phyloP scores from a whole-genome alignment of 176 grass and related monocot species.

The Cymbopogon citratus region DNA sequence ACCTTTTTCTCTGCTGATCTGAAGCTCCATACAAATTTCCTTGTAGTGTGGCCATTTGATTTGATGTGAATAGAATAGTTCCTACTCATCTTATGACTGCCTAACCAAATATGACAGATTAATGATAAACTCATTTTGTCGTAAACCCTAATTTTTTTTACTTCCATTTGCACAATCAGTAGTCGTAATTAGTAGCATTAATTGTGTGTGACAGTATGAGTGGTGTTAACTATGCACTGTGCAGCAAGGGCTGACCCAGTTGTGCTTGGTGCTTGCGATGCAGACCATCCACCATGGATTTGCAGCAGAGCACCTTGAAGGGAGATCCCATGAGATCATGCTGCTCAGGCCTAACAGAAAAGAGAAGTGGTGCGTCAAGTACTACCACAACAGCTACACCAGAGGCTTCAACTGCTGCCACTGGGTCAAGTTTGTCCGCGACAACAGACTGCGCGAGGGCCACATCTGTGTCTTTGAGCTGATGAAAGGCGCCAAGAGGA shows the following conservation, averaged over 20 bases:
- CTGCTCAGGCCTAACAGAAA: conserved; percentile 20
- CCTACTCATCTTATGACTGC: neutral
- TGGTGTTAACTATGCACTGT: neutral
- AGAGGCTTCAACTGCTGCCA: conserved; percentile 1
- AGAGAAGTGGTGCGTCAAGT: conserved; percentile 28
- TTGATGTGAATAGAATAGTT: neutral
- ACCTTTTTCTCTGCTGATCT: neutral
- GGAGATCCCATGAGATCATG: conserved; percentile 7
- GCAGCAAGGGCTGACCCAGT: neutral
- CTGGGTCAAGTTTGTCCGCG: conserved; percentile 30
- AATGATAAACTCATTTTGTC: too few species aligned
- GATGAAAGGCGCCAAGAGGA: neutral
- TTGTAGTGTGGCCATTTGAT: neutral
- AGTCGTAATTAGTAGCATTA: neutral
- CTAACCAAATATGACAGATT: too few species aligned
- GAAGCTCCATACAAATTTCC: neutral
- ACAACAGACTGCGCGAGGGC: conserved; percentile 17
- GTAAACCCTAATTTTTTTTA: too few species aligned
- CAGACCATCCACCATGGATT: conserved; percentile 34
- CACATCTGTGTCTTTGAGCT: conserved; percentile 42
- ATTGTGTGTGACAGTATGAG: too few species aligned
- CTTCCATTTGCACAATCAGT: neutral
- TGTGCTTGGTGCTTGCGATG: neutral
- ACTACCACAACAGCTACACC: neutral
- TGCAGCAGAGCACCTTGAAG: conserved; percentile 28